These are phyloP conservation scores for Baorangia bicolor DNA, from an alignment of 768 basidiomycete species.

Conservation along the genomic window DNA sequence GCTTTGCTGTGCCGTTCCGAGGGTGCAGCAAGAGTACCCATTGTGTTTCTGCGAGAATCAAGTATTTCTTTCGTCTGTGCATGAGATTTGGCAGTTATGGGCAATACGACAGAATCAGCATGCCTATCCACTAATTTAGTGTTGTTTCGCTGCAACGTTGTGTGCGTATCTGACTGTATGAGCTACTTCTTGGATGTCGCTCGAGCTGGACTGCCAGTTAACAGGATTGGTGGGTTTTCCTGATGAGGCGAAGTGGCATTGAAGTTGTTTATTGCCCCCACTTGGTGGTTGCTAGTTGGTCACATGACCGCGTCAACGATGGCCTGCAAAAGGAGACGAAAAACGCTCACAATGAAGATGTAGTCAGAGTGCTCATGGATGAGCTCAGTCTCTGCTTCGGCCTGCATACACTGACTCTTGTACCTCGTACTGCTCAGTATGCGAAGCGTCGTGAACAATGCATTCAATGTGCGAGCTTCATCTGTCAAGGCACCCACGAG, in stretches of 20 bases:
- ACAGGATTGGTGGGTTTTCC: neutral
- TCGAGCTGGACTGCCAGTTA: neutral
- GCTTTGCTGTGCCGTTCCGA: neutral
- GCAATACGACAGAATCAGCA: neutral
- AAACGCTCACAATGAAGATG: too few relatives aligned
- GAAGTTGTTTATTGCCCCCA: neutral
- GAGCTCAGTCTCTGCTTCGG: neutral
- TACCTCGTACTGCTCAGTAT: neutral
- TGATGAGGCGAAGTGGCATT: neutral
- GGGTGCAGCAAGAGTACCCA: neutral
- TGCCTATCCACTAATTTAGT: neutral
- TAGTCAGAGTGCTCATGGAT: too few relatives aligned
- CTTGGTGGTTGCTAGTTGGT: neutral
- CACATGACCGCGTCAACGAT: too few relatives aligned
- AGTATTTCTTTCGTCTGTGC: neutral
- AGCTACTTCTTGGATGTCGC: neutral
- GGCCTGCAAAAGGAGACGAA: too few relatives aligned
- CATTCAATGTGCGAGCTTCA: neutral
- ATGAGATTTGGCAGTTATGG: neutral
- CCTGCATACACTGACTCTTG: neutral
- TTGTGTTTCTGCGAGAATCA: neutral
- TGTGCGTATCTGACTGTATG: neutral
- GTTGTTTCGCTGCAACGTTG: neutral
- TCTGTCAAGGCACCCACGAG: neutral
- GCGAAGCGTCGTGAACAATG: neutral